Base-by-base conservation (phyloP, 495 filamentous ascomycete genomes). In the Trichoderma virens region DNA sequence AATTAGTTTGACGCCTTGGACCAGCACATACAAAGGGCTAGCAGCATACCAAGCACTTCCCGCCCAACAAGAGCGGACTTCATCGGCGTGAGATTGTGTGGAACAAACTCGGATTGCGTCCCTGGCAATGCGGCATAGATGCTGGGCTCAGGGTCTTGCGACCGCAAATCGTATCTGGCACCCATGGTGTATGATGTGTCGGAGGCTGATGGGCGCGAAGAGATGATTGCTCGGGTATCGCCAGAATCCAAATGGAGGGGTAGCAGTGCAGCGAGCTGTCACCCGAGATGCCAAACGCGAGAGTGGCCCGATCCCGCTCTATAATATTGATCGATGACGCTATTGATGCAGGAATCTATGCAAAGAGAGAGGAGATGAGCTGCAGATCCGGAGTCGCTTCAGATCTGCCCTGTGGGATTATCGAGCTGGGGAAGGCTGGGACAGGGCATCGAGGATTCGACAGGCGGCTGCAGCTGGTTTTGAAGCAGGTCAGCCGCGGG, bases 71-170 rank as follows among this genome's bases (percentile, higher is more conserved):
- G 51, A 20, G 5, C 28, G 9, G 59, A 61, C 31, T 61, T 61
- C 30, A 61, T 23, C 2, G 31, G 31, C 59, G 59, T 61, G 30
- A 38, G 18, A 20, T 61, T 61, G 59, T 35, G 30, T 30, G 59
- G 20, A n/a, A 61, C 59, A 30, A 61, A 61, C 31, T 27, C 59
- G 3, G 59, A 35, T 25, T 39, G 31, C 14, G 35, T 35, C 31
- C 59, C 59, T 11, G 59, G 59, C 59, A 61, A 38, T 2, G 31
- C 35, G 16, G 59, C 59, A 38, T 61, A 61, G 31, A 31, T 18
- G 59, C 4, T 25, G 16, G 59, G 30, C 14, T 61, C 59, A 20
- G 11, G 51, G 51, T 61, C 59, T 35, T 61, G 59, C 59, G 59
- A 61, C 59, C 35, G 28, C 31, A 35, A 11, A 39, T 61, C 35